Evolutionary conservation across 768 basidiomycete genomes (phyloP), one percentile per base, ranked within the genome.

Genomic region (Termitomyces sp.): DNA sequence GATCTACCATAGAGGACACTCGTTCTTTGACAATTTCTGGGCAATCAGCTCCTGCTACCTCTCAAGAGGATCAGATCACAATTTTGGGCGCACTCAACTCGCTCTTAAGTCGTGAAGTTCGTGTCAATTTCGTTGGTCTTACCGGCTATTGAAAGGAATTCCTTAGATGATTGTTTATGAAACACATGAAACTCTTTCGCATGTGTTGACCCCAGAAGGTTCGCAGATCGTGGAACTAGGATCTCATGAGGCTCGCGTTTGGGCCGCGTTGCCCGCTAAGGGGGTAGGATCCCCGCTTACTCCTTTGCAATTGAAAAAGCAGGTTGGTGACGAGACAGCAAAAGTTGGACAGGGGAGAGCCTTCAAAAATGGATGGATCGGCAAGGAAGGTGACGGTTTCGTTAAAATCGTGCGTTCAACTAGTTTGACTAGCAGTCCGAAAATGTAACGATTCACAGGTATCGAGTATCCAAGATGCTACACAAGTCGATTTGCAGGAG

Each of bases 341-440:
- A 97, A 95, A 74, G 83, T 98, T 57, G 97, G 97, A 0, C 97
- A 98, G 74, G 89, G 89, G 9, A 83, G 90, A 62, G 97, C 96
- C 20, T 97, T 99, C 82, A 98, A 95, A 76, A 94, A 90, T 65
- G 91, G 90, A 56, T 99, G 97, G 97, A 93, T 98, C 60, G 80
- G 78, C 22, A 98, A 98, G 71, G 90, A 96, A 62, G 92, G 90
- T 8, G 81, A 84, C 61, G 92, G 90, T 20, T 83, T 99, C 62
- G 84, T 96, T 47, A 90, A 90, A 75, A 77, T 87, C 60, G 95
- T 96, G 60, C 63, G 91, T 81, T 50, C 32, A 11, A n/a, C 16
- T 40, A 41, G 28, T 26, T 33, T n/a, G 14, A 32, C 13, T 50
- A 44, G 59, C 9, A 33, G 33, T 41, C 18, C 26, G 22, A 58